These are phyloP conservation scores for Ophiostoma sp. DNA, from an alignment of 2,329 filamentous ascomycete genomes.

Conservation along the genomic window DNA sequence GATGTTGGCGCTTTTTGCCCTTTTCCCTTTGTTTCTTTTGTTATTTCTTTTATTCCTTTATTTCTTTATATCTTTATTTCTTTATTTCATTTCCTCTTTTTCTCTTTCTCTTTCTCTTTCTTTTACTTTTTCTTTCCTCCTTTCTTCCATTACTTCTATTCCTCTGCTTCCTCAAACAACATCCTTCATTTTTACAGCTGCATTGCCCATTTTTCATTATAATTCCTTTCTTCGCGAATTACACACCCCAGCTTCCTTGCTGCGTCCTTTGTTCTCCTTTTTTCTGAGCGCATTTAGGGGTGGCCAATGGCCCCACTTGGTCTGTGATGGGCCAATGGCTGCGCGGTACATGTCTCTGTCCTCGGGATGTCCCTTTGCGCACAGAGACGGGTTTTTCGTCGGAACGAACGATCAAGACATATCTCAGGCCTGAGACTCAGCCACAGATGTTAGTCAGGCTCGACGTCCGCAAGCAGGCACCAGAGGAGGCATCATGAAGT, in stretches of 20 bases:
- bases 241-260: not conserved
- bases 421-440: not conserved
- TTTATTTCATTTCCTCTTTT: not conserved
- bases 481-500: too few species aligned
- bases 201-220: not conserved
- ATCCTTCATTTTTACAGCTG: not conserved
- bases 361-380: not conserved
- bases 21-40: not conserved
- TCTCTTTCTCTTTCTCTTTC: not conserved
- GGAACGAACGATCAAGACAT: not conserved
- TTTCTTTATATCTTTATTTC: not conserved
- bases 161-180: too few species aligned
- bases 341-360: not conserved
- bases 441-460: not conserved
- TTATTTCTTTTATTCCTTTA: not conserved
- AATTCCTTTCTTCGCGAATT: too few species aligned
- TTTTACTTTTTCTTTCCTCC: not conserved
- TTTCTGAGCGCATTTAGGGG: slow-evolving; percentile 2
- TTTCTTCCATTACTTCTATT: not conserved
- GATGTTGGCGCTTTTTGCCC: not conserved
- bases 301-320: not conserved
- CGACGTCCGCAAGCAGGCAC: too few species aligned
- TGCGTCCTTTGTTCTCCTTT: slow-evolving; percentile 7
- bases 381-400: not conserved
- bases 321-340: not conserved